Conservation (phyloP, 2,329 filamentous ascomycete genomes). For the Colletotrichum australisinense region DNA sequence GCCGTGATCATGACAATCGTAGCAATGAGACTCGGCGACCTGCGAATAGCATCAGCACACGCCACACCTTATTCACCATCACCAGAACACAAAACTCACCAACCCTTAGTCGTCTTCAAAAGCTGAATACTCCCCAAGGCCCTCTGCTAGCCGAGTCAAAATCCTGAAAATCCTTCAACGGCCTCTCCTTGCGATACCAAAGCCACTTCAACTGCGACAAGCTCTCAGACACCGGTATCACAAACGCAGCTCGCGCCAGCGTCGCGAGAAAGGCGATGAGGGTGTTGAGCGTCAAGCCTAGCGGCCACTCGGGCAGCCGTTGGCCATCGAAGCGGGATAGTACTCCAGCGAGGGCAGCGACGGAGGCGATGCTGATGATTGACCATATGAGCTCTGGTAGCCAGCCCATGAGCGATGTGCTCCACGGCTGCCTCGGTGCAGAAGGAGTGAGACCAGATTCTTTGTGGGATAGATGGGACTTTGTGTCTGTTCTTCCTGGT, state of each 20-base stretch:
- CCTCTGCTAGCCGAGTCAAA: constrained; percentile 40
- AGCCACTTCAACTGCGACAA: constrained; percentile 42
- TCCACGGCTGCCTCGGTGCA: not conserved
- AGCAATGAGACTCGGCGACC: not conserved
- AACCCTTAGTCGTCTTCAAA: constrained; percentile 11
- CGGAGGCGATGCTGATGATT: not conserved
- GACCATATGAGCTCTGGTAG: constrained; percentile 1
- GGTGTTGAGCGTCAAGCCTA: constrained; percentile 44
- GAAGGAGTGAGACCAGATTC: not conserved
- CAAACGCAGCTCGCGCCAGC: constrained; percentile 38
- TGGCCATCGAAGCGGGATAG: not conserved
- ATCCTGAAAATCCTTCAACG: constrained; percentile 38
- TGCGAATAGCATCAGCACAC: not conserved
- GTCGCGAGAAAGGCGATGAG: constrained; percentile 42
- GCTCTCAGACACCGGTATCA: constrained; percentile 41
- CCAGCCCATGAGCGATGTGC: not conserved
- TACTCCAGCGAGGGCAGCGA: not conserved
- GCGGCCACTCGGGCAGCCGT: constrained; percentile 26
- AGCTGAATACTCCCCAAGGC: constrained; percentile 28
- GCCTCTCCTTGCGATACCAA: constrained; percentile 36
- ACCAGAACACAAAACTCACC: not conserved
- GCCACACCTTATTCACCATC: too few relatives aligned
- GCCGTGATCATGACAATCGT: not conserved
- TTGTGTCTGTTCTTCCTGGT: not conserved
- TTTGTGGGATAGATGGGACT: not conserved